Conservation (phyloP, 2,329 filamentous ascomycete species). For the Ceratocystis alfenasii region DNA sequence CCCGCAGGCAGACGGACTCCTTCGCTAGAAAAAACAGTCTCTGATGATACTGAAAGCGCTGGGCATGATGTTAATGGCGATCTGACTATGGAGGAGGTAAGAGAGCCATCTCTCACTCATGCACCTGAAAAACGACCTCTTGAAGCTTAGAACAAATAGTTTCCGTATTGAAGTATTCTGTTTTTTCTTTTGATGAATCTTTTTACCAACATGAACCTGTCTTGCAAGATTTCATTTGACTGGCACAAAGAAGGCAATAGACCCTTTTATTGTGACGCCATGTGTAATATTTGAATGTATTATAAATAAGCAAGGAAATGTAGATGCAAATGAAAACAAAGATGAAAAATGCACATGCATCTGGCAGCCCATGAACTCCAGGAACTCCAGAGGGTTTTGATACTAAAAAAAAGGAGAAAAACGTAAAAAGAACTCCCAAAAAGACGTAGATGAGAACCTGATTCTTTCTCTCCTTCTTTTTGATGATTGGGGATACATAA, state of each 20-base stretch:
- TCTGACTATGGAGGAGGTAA: constrained; percentile 24
- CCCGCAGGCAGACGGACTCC: constrained; percentile 22
- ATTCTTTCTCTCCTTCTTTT: not conserved
- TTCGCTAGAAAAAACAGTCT: constrained; percentile 22
- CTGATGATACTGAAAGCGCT: not conserved
- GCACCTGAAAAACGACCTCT: constrained; percentile 24
- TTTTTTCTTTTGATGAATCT: not conserved
- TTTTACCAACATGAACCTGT: not conserved
- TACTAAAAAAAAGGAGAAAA: not conserved
- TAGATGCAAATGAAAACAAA: not conserved
- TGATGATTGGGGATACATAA: not conserved
- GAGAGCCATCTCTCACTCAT: constrained; percentile 24
- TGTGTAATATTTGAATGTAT: not conserved
- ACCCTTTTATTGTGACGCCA: not conserved
- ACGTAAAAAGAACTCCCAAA: not conserved
- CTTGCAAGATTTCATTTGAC: not conserved
- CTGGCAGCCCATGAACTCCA: not conserved
- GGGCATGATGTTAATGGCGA: constrained; percentile 22
- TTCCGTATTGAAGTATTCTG: not conserved
- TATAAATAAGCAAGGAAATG: not conserved
- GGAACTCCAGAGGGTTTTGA: not conserved
- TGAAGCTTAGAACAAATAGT: constrained; percentile 6
- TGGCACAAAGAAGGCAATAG: no score
- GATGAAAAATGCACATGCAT: not conserved
- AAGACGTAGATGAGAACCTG: not conserved